Base-by-base conservation (phyloP, 192 early-diverging fungal species). In the Mycoemilia scoparia region DNA sequence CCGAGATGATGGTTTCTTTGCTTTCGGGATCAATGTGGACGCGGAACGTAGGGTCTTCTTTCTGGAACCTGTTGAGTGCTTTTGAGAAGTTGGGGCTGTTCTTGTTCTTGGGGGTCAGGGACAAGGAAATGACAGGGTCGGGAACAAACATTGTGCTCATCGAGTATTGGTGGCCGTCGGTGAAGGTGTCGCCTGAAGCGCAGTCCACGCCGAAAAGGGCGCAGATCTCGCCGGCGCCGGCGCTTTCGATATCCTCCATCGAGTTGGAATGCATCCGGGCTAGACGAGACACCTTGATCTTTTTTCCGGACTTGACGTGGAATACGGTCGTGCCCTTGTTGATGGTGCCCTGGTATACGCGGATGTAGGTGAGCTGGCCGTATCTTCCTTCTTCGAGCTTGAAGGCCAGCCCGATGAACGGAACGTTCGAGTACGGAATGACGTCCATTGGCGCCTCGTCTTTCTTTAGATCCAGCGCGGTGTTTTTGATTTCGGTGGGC, bases 121-220 rank as follows among this genome's bases (percentile, higher is more conserved):
- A 82, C 21, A 97, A 69, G 17, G 93, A 93, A 34, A 97, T 92
- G 32, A 97, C 93, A 4, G 93, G 83, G 24, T 88, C 78, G 27
- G 93, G 93, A 12, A 97, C 89, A 58, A 76, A 92, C 80, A 97
- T 97, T 27, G 93, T 89, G 25, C 85, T 84, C 89, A 97, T 87
- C 7, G 87, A 67, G 57, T 77, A 80, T 32, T 71, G 66, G 10
- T 67, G 50, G 15, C 93, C 93, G 45, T 90, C 81, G 21, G 85
- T 92, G 45, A 97, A 97, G 4, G 93, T 91, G 66, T 97, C 93
- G 40, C 93, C 93, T 8, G 77, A 80, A 0, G 93, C 78, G 50
- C 89, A 95, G 35, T 97, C 89, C 41, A 97, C 75, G 49, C 93
- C 93, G 64, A 97, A 95, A 49, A 97, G 65, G 3, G 93, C 93